Evolutionary conservation across 345 rosid genomes (phyloP), one percentile per base, ranked within the genome.

Genomic region (Gossypium bickii): DNA sequence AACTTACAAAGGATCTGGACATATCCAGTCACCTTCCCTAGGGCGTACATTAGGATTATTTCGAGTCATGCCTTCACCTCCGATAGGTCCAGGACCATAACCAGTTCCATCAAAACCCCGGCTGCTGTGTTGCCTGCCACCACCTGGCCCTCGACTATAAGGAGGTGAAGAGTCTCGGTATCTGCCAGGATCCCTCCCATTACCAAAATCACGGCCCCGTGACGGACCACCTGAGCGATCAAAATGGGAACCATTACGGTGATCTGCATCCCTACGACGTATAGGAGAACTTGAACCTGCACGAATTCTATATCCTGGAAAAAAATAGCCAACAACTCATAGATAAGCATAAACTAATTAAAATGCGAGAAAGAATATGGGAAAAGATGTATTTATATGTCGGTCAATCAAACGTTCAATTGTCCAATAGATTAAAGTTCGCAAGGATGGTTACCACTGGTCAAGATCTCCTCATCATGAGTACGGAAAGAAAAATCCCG

Each of bases 1-100:
- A 45, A 83, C 97, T 89, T 86, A 91, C 93, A 43, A 27, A 57
- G 89, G 86, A 83, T 91, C 89, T 2, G 81, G 71, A 80, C 97
- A 94, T 70, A 81, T 74, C 98, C 97, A 92, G 76, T 94, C 97
- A 63, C 97, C 98, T 74, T 92, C 97, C 84, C 97, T 90, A 53
- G 98, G 97, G 24, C 89, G 90, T 60, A 94, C 90, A 64, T 90
- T 94, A 57, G 95, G 85, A 62, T 83, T 85, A 74, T 86, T 90
- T 85, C 90, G 82, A 72, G 71, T 67, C 75, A 80, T 11, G 16
- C 79, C 82, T 44, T 89, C 92, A 47, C 85, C 88, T 81, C 82
- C 83, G 24, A 83, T 68, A 56, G 86, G 82, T 56, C 88, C 89
- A 67, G 85, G 85, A 69, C 87, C 89, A 85, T 78, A 70, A 76